phyloP scores from a whole-genome alignment of 2,329 filamentous ascomycete species.

The Aspergillus chevalieri region DNA sequence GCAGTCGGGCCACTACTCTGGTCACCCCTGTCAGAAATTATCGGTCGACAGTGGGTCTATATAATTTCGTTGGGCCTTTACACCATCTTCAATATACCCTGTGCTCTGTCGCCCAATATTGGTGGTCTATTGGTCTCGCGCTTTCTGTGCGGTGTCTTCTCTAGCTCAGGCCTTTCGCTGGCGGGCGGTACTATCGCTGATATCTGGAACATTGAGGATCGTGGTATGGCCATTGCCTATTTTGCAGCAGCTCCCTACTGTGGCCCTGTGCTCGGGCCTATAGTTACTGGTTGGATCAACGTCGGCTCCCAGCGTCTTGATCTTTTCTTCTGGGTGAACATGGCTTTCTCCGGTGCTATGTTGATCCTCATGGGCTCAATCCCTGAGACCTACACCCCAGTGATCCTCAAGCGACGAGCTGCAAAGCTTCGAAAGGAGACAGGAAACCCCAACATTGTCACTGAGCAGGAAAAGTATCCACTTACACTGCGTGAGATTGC shows the following conservation, averaged over 20 bases:
- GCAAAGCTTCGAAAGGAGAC: constrained; percentile 27
- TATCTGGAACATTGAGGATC: constrained; percentile 70
- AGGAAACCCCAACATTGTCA: constrained; percentile 26
- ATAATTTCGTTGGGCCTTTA: constrained; percentile 28
- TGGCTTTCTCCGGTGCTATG: constrained; percentile 24
- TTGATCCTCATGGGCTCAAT: constrained; percentile 18
- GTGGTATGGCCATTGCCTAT: constrained; percentile 74
- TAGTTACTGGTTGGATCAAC: constrained; percentile 67
- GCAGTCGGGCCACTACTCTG: constrained; percentile 41
- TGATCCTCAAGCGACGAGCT: constrained; percentile 29
- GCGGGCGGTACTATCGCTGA: constrained; percentile 43
- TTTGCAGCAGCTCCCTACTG: constrained; percentile 75
- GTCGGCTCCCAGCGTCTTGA: constrained; percentile 26
- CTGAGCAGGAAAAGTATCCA: constrained; percentile 25
- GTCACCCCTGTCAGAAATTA: constrained; percentile 27
- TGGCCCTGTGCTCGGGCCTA: constrained; percentile 65
- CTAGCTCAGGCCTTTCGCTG: constrained; percentile 22
- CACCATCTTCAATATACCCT: constrained; percentile 31
- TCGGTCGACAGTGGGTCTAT: constrained; percentile 27
- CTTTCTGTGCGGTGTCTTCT: constrained; percentile 27
- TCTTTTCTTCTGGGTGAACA: constrained; percentile 29
- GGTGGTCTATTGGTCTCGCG: constrained; percentile 22
- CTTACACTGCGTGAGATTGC: constrained; percentile 37
- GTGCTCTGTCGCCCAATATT: constrained; percentile 27
- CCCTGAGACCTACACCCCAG: constrained; percentile 32